Base-by-base conservation (phyloP, 129 eudicot species). In the Mikania micrantha region DNA sequence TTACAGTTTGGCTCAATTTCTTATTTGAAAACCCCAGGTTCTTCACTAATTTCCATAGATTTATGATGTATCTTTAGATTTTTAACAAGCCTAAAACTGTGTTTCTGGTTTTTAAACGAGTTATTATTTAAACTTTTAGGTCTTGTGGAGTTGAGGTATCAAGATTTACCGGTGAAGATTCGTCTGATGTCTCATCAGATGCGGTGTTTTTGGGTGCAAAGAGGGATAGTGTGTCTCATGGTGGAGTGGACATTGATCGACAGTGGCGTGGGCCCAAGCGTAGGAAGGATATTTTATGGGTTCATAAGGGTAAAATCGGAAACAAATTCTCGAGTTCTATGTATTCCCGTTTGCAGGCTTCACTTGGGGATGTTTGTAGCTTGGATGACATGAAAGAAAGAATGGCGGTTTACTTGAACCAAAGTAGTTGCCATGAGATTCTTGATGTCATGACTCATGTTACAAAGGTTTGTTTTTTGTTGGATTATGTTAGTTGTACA, bases 1-100 rank as follows among this genome's bases (percentile, higher is more conserved):
- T 93, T 29, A 84, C 95, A 0, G 92, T 84, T 27, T 93, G 99
- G 99, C 86, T 93, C 60, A 93, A 93, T 83, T 93, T 93, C 72
- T 39, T 93, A 53, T 83, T 93, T 40, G 83, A 89, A 45, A 93
- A 86, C 76, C 96, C 99, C 53, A 76, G 80, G 80, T 76, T 45
- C 2, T 58, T n/a, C n/a, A 47, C 39, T 35, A 13, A 53, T 2
- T 17, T 31, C 61, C 7, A 47, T 38, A 5, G 7, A 38, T 20
- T 35, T 39, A 20, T 50, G 58, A 7, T 20, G 52, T 44, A 13
- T 8, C 40, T 64, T n/a, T 4, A 15, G 5, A 16, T 15, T 22
- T 0, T 22, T 2, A 22, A 41, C 52, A 64, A 12, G 7, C 11
- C 3, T 42, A 15, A 34, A 34, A n/a, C 56, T 27, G 3, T 25